Evolutionary conservation across 306 rosid species (phyloP).

Genomic region (Acacia confusa): DNA sequence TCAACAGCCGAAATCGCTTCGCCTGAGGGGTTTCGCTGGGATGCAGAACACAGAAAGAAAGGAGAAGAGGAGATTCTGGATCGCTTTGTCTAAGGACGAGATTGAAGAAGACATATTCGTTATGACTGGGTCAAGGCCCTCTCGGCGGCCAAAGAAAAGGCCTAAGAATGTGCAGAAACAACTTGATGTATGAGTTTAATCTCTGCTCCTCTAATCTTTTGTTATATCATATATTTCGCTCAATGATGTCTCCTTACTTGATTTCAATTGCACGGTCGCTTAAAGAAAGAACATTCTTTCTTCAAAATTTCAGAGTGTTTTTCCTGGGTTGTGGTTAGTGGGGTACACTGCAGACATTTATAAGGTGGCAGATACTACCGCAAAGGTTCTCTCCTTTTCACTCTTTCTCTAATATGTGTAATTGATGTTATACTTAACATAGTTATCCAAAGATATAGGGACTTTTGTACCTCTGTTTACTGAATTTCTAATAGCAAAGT

Average conservation of each 20-base stretch:
- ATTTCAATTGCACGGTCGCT: neutral
- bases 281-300: neutral
- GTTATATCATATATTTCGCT: neutral
- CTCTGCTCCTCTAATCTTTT: neutral
- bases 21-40: constrained; percentile 64
- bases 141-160: constrained; percentile 83
- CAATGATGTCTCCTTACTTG: neutral
- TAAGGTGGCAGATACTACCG: constrained; percentile 56
- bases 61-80: constrained; percentile 92
- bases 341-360: constrained; percentile 75
- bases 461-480: neutral
- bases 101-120: constrained; percentile 89
- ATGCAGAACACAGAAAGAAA: constrained; percentile 62
- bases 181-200: constrained; percentile 58
- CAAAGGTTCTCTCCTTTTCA: constrained; percentile 52
- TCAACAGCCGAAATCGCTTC: constrained; percentile 65
- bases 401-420: neutral
- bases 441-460: constrained; percentile 38
- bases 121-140: constrained; percentile 91
- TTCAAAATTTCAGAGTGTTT: constrained; percentile 52
- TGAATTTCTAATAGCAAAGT: constrained; percentile 5
- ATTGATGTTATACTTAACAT: neutral
- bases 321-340: constrained; percentile 93
- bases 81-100: constrained; percentile 88
- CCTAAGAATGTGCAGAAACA: constrained; percentile 91